Evolutionary conservation across 202 grass and related monocot genomes (phyloP), one percentile per base, ranked within the genome.

Genomic region (Hordeum pubiflorum): DNA sequence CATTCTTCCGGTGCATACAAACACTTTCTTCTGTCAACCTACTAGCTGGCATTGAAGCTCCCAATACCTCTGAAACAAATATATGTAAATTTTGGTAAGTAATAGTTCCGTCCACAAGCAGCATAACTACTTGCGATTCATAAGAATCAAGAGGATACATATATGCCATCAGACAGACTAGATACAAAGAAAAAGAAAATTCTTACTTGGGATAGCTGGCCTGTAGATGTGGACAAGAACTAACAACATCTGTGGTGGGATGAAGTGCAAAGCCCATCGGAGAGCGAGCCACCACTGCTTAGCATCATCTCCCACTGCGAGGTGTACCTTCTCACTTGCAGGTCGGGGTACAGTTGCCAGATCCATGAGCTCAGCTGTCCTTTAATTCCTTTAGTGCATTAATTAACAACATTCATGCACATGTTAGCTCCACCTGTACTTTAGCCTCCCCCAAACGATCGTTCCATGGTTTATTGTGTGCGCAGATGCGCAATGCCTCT

Each of bases 51-150:
- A 78, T 2, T 36, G 64, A 61, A 29, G 62, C 52, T n/a, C 69
- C 43, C 69, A 72, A n/a, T 72, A 21, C 63, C 54, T 44, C 82
- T 84, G 63, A 84, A 84, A 69, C 10, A 65, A 65, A n/a, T 36
- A 65, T 65, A 7, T 20, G 32, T 24, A 66, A 57, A 74, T 41
- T 76, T 57, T 6, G 13, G 8, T 2, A 82, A 27, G 40, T 74
- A 33, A 74, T 1, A 27, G 5, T 41, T 18, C 64, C 50, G 41
- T 32, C 39, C 57, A 62, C 20, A 61, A 72, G 69, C 69, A 31
- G 13, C 69, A 72, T 21, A 26, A 5, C 21, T 7, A 31, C 17
- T 44, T 59, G 52, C 21, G 64, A 37, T 31, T 33, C 66, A 71
- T 71, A 1, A 72, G 79, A 60, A 81, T 81, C 10, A 14, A 40